A percentile compares a stretch with the other conserved stretches of the same genome.
phyloP scores from a whole-genome alignment of 169 alveolate species.

The Cryptosporidium ryanae region DNA sequence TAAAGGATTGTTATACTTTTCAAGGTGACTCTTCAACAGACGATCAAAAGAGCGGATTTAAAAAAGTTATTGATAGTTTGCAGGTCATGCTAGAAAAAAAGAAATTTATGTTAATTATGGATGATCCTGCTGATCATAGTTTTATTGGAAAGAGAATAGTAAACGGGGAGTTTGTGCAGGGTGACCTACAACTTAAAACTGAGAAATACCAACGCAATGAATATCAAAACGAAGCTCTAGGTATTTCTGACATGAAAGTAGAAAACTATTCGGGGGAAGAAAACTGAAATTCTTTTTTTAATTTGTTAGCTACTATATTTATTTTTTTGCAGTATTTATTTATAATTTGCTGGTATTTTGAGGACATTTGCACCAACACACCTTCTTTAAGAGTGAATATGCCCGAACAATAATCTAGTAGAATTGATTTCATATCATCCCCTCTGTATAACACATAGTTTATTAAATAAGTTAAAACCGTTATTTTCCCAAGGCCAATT shows the following conservation, averaged over 20 bases:
- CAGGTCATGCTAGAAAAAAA: constrained; percentile 77
- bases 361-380: not conserved
- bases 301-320: not conserved
- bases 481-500: constrained; percentile 1
- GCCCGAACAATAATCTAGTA: not conserved
- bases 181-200: constrained; percentile 76
- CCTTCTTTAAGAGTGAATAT: not conserved
- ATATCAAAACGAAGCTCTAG: constrained; percentile 94
- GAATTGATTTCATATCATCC: not conserved
- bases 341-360: not conserved
- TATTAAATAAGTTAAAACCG: constrained; percentile 7
- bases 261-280: constrained; percentile 80
- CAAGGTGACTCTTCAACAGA: constrained; percentile 92
- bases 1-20: constrained; percentile 89
- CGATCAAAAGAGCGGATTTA: constrained; percentile 77
- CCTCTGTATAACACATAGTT: constrained; percentile 4
- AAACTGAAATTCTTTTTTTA: constrained; percentile 5
- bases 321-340: constrained; percentile 24
- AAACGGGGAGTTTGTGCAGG: constrained; percentile 82
- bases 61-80: constrained; percentile 78
- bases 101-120: constrained; percentile 87
- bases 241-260: constrained; percentile 92
- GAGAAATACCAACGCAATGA: constrained; percentile 91
- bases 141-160: constrained; percentile 86
- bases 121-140: constrained; percentile 93